A percentile compares a stretch with the other conserved stretches of the same genome.
These are phyloP conservation scores for Colletotrichum salicis DNA, from an alignment of 2,329 filamentous ascomycete genomes.

Conservation along the genomic window DNA sequence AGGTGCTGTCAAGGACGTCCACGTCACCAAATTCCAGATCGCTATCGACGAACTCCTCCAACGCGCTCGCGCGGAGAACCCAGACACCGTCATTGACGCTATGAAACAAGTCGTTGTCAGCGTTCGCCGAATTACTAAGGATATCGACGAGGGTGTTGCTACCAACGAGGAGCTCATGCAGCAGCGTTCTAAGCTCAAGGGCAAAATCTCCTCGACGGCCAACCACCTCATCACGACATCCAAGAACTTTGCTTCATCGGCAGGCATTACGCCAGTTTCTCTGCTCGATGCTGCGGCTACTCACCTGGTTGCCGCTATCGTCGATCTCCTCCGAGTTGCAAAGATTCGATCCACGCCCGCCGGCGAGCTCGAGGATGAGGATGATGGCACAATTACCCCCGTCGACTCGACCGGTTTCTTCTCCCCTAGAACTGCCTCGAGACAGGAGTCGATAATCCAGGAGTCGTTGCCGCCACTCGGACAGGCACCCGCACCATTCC, in stretches of 20 bases:
- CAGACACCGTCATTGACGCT: conserved; percentile 80
- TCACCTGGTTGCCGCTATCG: conserved; percentile 84
- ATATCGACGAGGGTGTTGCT: conserved; percentile 71
- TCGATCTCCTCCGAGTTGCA: conserved; percentile 84
- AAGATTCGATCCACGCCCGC: conserved; percentile 83
- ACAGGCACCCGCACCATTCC: conserved; percentile 64
- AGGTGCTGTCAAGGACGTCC: conserved; percentile 88
- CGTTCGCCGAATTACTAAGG: conserved; percentile 85
- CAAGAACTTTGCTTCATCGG: conserved; percentile 87
- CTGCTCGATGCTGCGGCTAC: conserved; percentile 92
- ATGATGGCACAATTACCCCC: conserved; percentile 73
- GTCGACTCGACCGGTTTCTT: conserved; percentile 77
- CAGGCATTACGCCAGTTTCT: conserved; percentile 91
- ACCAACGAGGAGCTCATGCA: conserved; percentile 65
- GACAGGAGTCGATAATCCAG: conserved; percentile 44
- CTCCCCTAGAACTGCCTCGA: conserved; percentile 62
- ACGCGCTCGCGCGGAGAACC: conserved; percentile 77
- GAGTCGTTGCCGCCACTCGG: conserved; percentile 51
- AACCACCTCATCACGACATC: conserved; percentile 96
- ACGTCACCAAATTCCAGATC: conserved; percentile 95
- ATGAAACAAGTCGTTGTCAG: conserved; percentile 88
- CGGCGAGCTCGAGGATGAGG: conserved; percentile 81
- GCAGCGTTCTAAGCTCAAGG: conserved; percentile 77
- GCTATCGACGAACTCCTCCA: conserved; percentile 90
- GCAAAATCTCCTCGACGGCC: conserved; percentile 87